Conservation (phyloP, 179 eudicot genomes). For the Corrigiola litoralis region DNA sequence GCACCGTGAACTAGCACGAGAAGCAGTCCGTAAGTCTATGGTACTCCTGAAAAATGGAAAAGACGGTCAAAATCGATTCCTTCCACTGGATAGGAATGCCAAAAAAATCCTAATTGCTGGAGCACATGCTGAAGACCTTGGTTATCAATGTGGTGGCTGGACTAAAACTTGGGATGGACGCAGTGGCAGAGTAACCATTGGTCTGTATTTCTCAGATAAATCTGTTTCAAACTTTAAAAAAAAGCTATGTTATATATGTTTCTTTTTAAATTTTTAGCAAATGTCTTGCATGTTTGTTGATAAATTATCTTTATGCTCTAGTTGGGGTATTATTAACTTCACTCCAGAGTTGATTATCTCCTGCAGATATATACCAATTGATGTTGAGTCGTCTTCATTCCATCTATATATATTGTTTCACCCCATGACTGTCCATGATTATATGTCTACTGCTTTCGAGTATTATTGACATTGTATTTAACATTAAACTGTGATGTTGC, state of each 20-base stretch:
- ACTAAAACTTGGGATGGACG: constrained; percentile 50
- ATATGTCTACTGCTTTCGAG: too few species aligned
- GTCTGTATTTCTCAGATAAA: constrained; percentile 33
- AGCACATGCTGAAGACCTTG: constrained; percentile 43
- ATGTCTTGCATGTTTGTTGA: too few species aligned
- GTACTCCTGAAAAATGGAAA: constrained; percentile 82
- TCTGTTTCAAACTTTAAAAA: too few species aligned
- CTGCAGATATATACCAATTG: too few species aligned
- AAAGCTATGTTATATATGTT: too few species aligned
- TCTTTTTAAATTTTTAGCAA: too few species aligned
- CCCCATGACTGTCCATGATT: too few species aligned
- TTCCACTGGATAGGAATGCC: constrained; percentile 60
- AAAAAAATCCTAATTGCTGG: constrained; percentile 69
- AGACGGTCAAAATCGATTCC: constrained; percentile 47
- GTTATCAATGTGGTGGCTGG: constrained; percentile 52
- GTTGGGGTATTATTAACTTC: too few species aligned
- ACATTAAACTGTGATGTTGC: background rate
- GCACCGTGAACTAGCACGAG: constrained; percentile 85
- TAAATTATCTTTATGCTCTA: too few species aligned
- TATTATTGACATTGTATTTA: background rate
- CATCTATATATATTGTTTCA: too few species aligned
- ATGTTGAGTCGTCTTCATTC: too few species aligned
- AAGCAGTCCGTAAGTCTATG: constrained; percentile 80
- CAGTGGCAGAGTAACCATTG: constrained; percentile 73
- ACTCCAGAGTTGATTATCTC: too few species aligned